Evolutionary conservation across 2,329 filamentous ascomycete species (phyloP), one percentile per base, ranked within the genome.

Genomic region (Phaeosphaeriaceae sp.): DNA sequence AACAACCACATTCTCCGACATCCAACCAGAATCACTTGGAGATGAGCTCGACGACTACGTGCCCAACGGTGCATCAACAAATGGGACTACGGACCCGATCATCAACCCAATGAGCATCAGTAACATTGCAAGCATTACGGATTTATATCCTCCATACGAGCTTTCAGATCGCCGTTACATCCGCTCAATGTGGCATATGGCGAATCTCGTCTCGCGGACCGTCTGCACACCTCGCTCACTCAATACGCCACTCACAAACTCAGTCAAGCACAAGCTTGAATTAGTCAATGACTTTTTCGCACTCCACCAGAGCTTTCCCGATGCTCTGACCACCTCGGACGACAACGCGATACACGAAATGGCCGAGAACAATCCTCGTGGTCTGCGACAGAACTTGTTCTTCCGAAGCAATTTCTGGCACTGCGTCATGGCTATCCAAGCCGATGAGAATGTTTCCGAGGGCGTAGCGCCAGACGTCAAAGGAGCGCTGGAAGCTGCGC

Each of bases 341-440:
- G 80, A 85, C 4, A 83, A 84, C 2, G 85, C 84, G 22, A 83
- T 93, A 42, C 80, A 84, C 8, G 79, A 82, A 17, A 80, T 90
- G 51, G 85, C 86, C 1, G 79, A 67, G n/a, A 84, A 78, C 1
- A 88, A 90, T 69, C 88, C 89, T 60, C 85, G 91, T 7, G 84
- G 88, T 1, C 87, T 92, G 17, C 83, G 90, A 0, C 91, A 94
- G 76, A 92, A 90, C 19, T 79, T 94, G 5, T 94, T 93, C 71
- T 80, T 94, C 28, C 90, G 89, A n/a, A 91, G 88, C 75, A 94
- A 93, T 71, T 94, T 92, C 78, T 92, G 89, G 77, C 91, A 94
- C 73, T 93, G 91, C 73, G 82, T 94, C 23, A 93, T 93, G 90
- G 81, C 93, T 10, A 85, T 94, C 21, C 89, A 93, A 68, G 88